Evolutionary conservation across 2,329 filamentous ascomycete species (phyloP), one percentile per base, ranked within the genome.

Genomic region (Alternaria consortialis): DNA sequence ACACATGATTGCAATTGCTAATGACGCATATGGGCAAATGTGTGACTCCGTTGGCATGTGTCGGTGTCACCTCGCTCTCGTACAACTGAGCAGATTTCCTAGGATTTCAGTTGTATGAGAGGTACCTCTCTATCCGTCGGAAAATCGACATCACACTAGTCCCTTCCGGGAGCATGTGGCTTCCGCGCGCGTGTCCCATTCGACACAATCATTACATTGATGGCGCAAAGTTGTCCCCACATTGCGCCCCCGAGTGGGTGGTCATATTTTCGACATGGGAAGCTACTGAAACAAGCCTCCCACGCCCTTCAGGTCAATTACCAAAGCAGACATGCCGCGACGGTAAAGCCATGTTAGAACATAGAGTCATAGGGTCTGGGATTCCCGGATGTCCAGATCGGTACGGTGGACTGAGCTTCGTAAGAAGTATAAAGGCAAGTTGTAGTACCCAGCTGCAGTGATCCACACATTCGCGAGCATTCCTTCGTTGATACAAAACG

Each of bases 331-430:
- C 17, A 48, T 34, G 32, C 46, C 13, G 46, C 20, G 37, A 40
- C 37, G 37, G 36, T 25, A 42, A 40, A 31, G 27, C 31, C 23
- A 27, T 48, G n/a, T 36, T 50, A 20, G 29, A 44, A 31, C 31
- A 12, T 47, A 32, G 36, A 56, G 57, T 60, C 53, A 60, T 53
- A 43, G 53, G 37, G 48, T 51, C 29, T 29, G 25, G 12, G 27
- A 43, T 37, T 34, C 17, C 34, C 36, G 32, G 46, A 47, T 32
- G 20, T 37, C 32, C 23, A 20, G 15, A 23, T 55, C 13, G 34
- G 32, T 23, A n/a, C 13, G 12, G 43, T 58, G 34, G 25, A 20
- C 27, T 50, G 13, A 32, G 47, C 8, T 36, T 48, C 32, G 15
- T 12, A 13, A 12, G 3, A 12, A 29, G 47, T 60, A 60, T 56